These are phyloP conservation scores for Wickerhamiella domercqiae DNA, from an alignment of 805 yeast species.

Conservation along the genomic window DNA sequence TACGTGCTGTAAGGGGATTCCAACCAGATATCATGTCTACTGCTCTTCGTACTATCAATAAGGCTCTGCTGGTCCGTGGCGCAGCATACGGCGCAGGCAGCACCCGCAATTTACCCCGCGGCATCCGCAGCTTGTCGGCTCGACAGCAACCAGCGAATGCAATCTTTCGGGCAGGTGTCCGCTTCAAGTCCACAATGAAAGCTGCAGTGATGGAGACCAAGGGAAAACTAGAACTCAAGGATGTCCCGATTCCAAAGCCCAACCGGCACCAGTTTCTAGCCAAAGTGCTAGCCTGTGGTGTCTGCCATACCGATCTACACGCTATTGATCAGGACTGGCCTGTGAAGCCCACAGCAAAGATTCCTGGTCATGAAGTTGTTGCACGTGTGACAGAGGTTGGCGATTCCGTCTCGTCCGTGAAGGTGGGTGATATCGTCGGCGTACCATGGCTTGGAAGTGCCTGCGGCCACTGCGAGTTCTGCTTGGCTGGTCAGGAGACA, in stretches of 20 bases:
- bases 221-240: conserved; percentile 53
- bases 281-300: conserved; percentile 78
- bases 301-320: conserved; percentile 87
- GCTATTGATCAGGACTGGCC: conserved; percentile 96
- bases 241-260: conserved; percentile 69
- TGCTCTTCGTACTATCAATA: too few relatives aligned
- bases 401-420: conserved; percentile 48
- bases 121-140: too few relatives aligned
- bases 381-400: conserved; percentile 74
- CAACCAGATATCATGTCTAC: too few relatives aligned
- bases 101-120: too few relatives aligned
- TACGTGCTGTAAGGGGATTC: too few relatives aligned
- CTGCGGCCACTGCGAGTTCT: conserved; percentile 63
- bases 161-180: too few relatives aligned
- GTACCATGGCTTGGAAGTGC: conserved; percentile 73
- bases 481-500: conserved; percentile 51
- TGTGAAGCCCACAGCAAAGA: conserved; percentile 53
- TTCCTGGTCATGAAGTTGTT: conserved; percentile 86
- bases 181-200: conserved; percentile 24
- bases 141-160: too few relatives aligned
- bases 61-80: too few relatives aligned
- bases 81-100: too few relatives aligned
- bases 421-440: conserved; percentile 71
- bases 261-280: conserved; percentile 62
- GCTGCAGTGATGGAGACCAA: conserved; percentile 53